These are phyloP conservation scores for Chaetothyriales sp. DNA, from an alignment of 2,329 filamentous ascomycete genomes.

Conservation along the genomic window DNA sequence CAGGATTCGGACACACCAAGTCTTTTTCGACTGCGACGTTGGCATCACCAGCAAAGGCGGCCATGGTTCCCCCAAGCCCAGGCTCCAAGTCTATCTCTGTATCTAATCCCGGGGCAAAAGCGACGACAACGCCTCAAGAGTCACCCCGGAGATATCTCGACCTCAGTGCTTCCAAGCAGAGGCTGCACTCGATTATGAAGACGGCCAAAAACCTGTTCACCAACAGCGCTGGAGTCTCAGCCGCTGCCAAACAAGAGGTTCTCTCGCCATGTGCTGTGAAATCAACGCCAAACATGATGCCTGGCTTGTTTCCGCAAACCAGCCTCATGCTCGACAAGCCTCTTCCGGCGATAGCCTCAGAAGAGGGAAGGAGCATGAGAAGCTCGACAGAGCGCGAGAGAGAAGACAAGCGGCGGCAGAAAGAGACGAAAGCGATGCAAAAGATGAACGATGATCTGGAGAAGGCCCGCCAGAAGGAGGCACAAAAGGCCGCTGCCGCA, in stretches of 20 bases:
- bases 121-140: slow-evolving; percentile 42
- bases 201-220: slow-evolving; percentile 74
- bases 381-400: slow-evolving; percentile 43
- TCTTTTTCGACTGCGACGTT: slow-evolving; percentile 48
- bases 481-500: slow-evolving; percentile 20
- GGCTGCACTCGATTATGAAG: slow-evolving; percentile 78
- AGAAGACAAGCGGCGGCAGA: slow-evolving; percentile 23
- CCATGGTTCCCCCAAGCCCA: slow-evolving; percentile 20
- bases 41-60: slow-evolving; percentile 33
- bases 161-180: slow-evolving; percentile 82
- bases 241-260: slow-evolving; percentile 43
- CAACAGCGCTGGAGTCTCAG: slow-evolving; percentile 49
- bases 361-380: slow-evolving; percentile 36
- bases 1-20: slow-evolving; percentile 40
- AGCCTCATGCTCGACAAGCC: slow-evolving; percentile 11
- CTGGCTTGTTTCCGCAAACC: slow-evolving; percentile 19
- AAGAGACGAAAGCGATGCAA: slow-evolving; percentile 16
- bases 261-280: slow-evolving; percentile 28
- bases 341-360: slow-evolving; percentile 21
- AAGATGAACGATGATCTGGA: slow-evolving; percentile 25
- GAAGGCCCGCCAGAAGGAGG: slow-evolving; percentile 23
- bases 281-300: slow-evolving; percentile 18
- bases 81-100: slow-evolving; percentile 46
- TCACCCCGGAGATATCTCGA: slow-evolving; percentile 47
- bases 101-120: slow-evolving; percentile 44